Conservation (phyloP, 2,329 filamentous ascomycete genomes). For the Talaromyces rugulosus region DNA sequence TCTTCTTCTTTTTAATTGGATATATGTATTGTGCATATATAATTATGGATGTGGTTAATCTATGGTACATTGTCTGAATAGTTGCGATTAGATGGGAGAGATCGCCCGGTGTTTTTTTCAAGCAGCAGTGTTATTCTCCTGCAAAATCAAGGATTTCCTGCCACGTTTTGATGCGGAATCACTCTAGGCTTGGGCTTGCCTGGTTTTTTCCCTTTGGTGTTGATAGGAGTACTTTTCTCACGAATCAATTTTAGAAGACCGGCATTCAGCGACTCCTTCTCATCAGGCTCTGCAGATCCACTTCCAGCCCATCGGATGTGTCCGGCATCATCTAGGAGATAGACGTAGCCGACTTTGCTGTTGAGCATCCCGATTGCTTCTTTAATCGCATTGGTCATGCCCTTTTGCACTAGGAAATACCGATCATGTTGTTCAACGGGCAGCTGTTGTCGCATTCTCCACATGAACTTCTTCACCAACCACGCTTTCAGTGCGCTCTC, state of each 20-base stretch:
- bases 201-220: slow-evolving; percentile 4
- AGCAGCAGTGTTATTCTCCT: background rate
- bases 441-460: slow-evolving; percentile 45
- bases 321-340: slow-evolving; percentile 81
- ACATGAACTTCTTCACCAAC: slow-evolving; percentile 54
- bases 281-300: slow-evolving; percentile 37
- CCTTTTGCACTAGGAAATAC: slow-evolving; percentile 58
- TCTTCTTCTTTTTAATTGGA: background rate
- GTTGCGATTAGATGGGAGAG: background rate
- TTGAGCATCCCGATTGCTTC: slow-evolving; percentile 70
- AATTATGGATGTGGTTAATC: background rate
- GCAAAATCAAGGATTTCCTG: background rate
- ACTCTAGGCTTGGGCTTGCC: slow-evolving; percentile 8
- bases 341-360: slow-evolving; percentile 88
- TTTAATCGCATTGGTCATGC: slow-evolving; percentile 52
- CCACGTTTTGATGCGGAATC: background rate
- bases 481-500: slow-evolving; percentile 65
- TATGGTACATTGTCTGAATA: background rate
- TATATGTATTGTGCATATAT: slow-evolving; percentile 2
- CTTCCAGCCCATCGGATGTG: slow-evolving; percentile 94
- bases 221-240: slow-evolving; percentile 28
- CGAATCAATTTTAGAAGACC: slow-evolving; percentile 40
- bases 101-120: background rate
- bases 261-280: slow-evolving; percentile 40
- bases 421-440: slow-evolving; percentile 49